These are phyloP conservation scores for Tilletia walkeri DNA, from an alignment of 1,284 basidiomycete species.

Conservation along the genomic window DNA sequence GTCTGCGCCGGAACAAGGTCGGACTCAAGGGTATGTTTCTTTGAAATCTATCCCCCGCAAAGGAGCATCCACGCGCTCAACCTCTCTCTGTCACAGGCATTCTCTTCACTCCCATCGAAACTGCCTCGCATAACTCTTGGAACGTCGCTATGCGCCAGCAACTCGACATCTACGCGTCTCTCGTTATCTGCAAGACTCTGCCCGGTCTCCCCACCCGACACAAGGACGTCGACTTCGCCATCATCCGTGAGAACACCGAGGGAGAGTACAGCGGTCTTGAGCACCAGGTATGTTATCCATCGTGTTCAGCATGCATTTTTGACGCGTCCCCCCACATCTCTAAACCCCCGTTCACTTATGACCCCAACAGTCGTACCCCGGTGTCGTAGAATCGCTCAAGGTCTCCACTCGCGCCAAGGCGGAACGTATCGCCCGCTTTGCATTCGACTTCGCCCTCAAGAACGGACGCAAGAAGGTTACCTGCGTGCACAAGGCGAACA, in stretches of 20 bases:
- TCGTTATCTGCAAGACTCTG: slow-evolving; percentile 96
- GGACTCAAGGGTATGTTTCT: slow-evolving; percentile 87
- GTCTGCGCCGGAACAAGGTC: slow-evolving; percentile 91
- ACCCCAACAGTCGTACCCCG: slow-evolving; percentile 72
- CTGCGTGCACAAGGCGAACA: slow-evolving; percentile 99
- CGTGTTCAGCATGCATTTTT: background rate
- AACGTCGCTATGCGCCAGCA: slow-evolving; percentile 99
- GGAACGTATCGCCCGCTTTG: slow-evolving; percentile 94
- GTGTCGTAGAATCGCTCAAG: slow-evolving; percentile 98
- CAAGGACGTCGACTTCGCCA: slow-evolving; percentile 94
- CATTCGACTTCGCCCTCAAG: slow-evolving; percentile 98
- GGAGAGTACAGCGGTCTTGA: slow-evolving; percentile 99
- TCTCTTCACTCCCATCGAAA: slow-evolving; percentile 95
- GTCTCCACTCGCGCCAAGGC: slow-evolving; percentile 93
- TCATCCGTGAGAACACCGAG: slow-evolving; percentile 99
- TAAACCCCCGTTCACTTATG: too few species aligned
- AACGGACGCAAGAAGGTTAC: slow-evolving; percentile 99
- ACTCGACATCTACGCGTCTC: slow-evolving; percentile 97
- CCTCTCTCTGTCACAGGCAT: slow-evolving; percentile 66
- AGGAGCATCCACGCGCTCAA: slow-evolving; percentile 61
- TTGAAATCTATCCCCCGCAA: slow-evolving; percentile 98
- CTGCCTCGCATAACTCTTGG: slow-evolving; percentile 96
- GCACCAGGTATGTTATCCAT: slow-evolving; percentile 66
- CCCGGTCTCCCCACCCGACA: slow-evolving; percentile 97
- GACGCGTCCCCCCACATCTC: background rate